A percentile compares a stretch with the other conserved stretches of the same genome.
These are phyloP conservation scores for Coemansia sp. DNA, from an alignment of 192 early-diverging fungal species.

Conservation along the genomic window DNA sequence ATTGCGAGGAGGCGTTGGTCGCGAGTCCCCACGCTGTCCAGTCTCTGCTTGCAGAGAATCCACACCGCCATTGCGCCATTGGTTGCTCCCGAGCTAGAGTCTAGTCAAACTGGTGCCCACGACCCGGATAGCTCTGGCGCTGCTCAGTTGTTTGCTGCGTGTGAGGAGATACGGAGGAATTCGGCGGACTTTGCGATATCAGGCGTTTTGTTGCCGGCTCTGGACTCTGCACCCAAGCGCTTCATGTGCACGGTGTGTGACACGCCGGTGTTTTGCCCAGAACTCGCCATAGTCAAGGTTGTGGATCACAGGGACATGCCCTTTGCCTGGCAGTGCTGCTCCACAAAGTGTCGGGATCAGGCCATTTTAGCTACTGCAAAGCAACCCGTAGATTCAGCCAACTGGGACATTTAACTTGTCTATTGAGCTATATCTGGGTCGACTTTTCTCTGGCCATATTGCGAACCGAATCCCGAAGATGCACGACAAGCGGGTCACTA, in stretches of 20 bases:
- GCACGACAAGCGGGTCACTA: constrained; percentile 30
- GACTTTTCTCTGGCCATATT: constrained; percentile 24
- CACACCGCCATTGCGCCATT: constrained; percentile 1
- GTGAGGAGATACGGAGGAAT: constrained; percentile 19
- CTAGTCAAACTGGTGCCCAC: background rate
- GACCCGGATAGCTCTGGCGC: background rate
- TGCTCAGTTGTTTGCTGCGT: constrained; percentile 8
- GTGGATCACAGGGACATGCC: constrained; percentile 20
- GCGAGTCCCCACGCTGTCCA: constrained; percentile 18
- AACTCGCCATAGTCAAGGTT: constrained; percentile 17
- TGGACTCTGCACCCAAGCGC: constrained; percentile 6
- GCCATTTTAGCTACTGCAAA: background rate
- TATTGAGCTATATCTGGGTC: constrained; percentile 11
- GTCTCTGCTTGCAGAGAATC: constrained; percentile 17
- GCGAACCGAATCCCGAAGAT: constrained; percentile 23
- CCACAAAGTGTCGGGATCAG: constrained; percentile 26
- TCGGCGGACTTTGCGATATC: constrained; percentile 24
- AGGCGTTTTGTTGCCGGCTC: constrained; percentile 1
- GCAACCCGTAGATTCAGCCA: background rate
- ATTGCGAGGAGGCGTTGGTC: background rate
- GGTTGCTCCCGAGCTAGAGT: background rate
- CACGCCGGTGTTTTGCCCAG: constrained; percentile 12
- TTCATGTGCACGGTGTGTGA: constrained; percentile 29
- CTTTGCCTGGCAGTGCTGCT: constrained; percentile 44
- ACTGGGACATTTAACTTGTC: background rate